Evolutionary conservation across 345 rosid species (phyloP), one percentile per base, ranked within the genome.

Genomic region (Eucalyptus paniculata): DNA sequence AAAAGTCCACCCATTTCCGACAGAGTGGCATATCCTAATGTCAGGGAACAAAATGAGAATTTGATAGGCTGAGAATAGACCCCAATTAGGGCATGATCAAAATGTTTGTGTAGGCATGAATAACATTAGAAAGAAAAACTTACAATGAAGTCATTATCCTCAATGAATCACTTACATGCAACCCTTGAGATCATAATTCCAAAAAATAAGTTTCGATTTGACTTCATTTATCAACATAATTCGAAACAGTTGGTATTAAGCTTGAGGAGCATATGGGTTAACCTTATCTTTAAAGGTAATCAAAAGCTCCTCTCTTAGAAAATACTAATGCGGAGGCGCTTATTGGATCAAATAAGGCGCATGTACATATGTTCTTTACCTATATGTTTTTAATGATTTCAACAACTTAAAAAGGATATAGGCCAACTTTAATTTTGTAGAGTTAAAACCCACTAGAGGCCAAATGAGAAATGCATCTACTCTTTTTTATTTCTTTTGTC

Each of bases 241-340:
- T 72, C 2, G 1, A 72, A 44, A 72, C 3, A 0, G 5, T 23
- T 1, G 3, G 1, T 21, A 40, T 72, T 21, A 9, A 19, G 3
- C 13, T 72, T 6, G 82, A 34, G 14, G 8, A 72, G 8, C 26
- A 72, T 19, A 42, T 72, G 82, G 28, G 26, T 9, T 40, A 9
- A 10, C 5, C 26, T 37, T 72, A 42, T 72, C 82, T 19, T 23
- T 42, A 72, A 72, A 69, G 45, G 4, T 69, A 32, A 69, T 37
- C 44, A 34, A 5, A 69, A 69, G 23, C 3, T 69, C 24, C 44
- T 24, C 11, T 21, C 26, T 53, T 53, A 21, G 58, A 21, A 18
- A 40, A 21, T 69, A 72, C 4, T 72, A 34, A 65, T 65, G 77
- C 8, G 77, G 77, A 65, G 40, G 77, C 77, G 3, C 77, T n/a